Conservation (phyloP, 805 yeast genomes). For the Brettanomyces nanus region DNA sequence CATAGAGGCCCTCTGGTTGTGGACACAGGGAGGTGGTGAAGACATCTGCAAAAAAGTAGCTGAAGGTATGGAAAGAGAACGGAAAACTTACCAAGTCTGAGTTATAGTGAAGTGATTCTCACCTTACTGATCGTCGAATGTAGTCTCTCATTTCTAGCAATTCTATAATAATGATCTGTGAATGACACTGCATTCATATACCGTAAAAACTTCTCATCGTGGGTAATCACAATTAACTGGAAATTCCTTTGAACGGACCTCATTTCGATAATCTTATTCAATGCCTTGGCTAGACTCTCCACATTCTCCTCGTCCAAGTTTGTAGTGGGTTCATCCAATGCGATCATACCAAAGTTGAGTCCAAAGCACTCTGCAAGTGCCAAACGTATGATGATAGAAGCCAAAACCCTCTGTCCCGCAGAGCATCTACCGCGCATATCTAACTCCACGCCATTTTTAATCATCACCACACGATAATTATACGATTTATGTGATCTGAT, state of each 20-base stretch:
- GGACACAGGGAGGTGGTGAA: constrained; percentile 53
- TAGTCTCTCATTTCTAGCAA: constrained; percentile 74
- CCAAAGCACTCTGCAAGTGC: constrained; percentile 97
- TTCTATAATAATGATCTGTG: constrained; percentile 79
- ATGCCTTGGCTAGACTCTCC: constrained; percentile 75
- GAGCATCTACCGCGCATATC: constrained; percentile 99
- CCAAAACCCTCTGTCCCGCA: constrained; percentile 94
- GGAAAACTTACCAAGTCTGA: constrained; percentile 1
- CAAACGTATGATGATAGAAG: constrained; percentile 81
- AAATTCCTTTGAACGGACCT: constrained; percentile 78
- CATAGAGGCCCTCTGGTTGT: constrained; percentile 83
- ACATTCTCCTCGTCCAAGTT: constrained; percentile 86
- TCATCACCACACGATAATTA: constrained; percentile 92
- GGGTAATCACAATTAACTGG: constrained; percentile 92
- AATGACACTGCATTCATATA: constrained; percentile 80
- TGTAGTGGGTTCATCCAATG: constrained; percentile 96
- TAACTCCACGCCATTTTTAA: constrained; percentile 80
- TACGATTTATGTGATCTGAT: constrained; percentile 50
- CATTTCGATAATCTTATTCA: constrained; percentile 64
- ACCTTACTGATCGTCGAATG: constrained; percentile 56
- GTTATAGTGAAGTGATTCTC: constrained; percentile 16
- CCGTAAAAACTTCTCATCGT: constrained; percentile 83
- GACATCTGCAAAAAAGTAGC: constrained; percentile 15
- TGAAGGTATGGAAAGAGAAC: constrained; percentile 4
- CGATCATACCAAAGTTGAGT: constrained; percentile 87